These are phyloP conservation scores for Podila horticola DNA, from an alignment of 192 early-diverging fungal genomes.

Conservation along the genomic window DNA sequence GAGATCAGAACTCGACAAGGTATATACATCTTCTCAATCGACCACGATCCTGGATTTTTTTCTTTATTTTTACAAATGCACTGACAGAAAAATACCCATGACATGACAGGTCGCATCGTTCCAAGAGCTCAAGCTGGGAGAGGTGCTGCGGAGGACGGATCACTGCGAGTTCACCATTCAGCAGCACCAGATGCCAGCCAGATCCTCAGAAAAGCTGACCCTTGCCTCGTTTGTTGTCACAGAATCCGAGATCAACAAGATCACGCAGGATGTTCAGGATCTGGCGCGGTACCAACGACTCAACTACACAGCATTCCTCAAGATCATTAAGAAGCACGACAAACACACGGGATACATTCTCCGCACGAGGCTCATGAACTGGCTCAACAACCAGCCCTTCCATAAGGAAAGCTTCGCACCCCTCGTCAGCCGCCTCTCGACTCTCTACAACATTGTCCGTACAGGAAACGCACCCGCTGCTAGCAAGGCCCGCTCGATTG, in stretches of 20 bases:
- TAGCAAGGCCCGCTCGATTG: constrained; percentile 23
- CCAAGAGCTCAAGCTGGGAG: constrained; percentile 74
- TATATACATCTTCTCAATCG: constrained; percentile 28
- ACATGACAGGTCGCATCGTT: constrained; percentile 70
- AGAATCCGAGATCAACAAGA: constrained; percentile 76
- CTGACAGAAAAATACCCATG: not conserved
- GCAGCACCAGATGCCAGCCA: constrained; percentile 40
- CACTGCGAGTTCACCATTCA: constrained; percentile 67
- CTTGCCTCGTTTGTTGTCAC: constrained; percentile 58
- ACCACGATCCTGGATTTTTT: not conserved
- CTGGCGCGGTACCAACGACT: constrained; percentile 76
- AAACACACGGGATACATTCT: constrained; percentile 81
- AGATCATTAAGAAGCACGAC: constrained; percentile 98
- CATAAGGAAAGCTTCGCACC: constrained; percentile 85
- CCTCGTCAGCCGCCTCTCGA: constrained; percentile 86
- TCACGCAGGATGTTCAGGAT: constrained; percentile 78
- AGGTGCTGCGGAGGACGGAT: constrained; percentile 73
- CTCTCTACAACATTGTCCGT: constrained; percentile 79
- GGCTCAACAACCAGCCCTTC: constrained; percentile 80
- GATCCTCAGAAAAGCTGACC: constrained; percentile 50
- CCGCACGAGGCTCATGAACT: constrained; percentile 74
- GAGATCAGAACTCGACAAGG: constrained; percentile 92
- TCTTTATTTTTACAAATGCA: not conserved
- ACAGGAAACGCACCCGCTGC: constrained; percentile 54
- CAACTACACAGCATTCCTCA: constrained; percentile 83